These are phyloP conservation scores for Calonectria henricotiae DNA, from an alignment of 2,329 filamentous ascomycete species.

Conservation along the genomic window DNA sequence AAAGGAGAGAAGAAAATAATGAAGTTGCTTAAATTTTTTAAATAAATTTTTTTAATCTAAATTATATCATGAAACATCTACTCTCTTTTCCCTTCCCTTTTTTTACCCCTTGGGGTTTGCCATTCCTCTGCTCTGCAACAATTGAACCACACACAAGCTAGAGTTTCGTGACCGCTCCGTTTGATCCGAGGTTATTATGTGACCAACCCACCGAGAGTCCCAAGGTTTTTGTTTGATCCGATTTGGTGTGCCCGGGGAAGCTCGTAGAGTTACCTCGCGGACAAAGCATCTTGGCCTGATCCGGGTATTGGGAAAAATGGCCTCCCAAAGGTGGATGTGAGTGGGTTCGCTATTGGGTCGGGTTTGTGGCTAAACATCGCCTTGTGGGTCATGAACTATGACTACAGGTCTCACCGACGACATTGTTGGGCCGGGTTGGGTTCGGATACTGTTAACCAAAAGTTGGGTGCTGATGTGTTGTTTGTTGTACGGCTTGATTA, in stretches of 20 bases:
- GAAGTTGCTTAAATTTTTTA: too few species aligned
- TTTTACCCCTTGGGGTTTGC: not conserved
- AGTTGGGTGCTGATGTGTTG: not conserved
- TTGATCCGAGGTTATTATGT: slow-evolving; percentile 2
- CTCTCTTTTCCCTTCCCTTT: not conserved
- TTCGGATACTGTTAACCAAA: not conserved
- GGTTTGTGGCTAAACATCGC: slow-evolving; percentile 7
- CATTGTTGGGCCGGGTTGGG: slow-evolving; percentile 20
- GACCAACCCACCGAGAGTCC: not conserved
- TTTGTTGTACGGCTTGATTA: not conserved
- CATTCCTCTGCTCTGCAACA: not conserved
- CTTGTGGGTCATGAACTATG: slow-evolving; percentile 16
- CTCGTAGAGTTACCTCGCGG: slow-evolving; percentile 4
- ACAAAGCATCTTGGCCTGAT: slow-evolving; percentile 14
- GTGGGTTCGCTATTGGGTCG: slow-evolving; percentile 5
- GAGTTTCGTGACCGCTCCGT: slow-evolving; percentile 16
- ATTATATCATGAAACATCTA: not conserved
- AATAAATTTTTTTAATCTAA: not conserved
- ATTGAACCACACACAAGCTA: not conserved
- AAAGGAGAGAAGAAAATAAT: not conserved
- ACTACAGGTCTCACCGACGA: slow-evolving; percentile 20
- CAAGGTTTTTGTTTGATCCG: slow-evolving; percentile 6
- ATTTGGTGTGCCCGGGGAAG: not conserved
- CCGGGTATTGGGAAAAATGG: slow-evolving; percentile 14
- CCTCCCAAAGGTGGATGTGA: slow-evolving; percentile 13